phyloP scores from a whole-genome alignment of 78 protist genomes.

The Pelomyxa schiedti region DNA sequence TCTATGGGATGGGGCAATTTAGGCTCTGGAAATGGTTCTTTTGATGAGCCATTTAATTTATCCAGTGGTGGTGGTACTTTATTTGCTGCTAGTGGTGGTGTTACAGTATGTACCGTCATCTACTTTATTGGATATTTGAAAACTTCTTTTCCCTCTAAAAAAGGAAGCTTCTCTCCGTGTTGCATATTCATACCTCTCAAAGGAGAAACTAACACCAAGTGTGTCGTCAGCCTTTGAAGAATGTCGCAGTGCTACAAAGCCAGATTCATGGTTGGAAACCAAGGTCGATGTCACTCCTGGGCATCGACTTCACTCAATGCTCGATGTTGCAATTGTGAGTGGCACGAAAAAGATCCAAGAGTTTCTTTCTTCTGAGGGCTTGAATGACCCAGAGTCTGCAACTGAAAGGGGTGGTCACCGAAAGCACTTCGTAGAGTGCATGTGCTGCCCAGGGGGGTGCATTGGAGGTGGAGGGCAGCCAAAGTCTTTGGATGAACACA shows the following conservation, averaged over 20 bases:
- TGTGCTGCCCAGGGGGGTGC: not conserved
- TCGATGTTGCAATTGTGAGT: not conserved
- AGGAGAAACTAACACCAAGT: not conserved
- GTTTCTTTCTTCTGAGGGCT: not conserved
- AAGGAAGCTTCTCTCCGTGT: not conserved
- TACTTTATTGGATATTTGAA: too few relatives aligned
- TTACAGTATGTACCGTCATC: too few relatives aligned
- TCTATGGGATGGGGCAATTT: not conserved
- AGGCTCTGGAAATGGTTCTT: not conserved
- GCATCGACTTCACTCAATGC: not conserved
- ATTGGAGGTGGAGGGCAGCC: not conserved
- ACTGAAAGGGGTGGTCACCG: too few relatives aligned
- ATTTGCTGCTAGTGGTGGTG: not conserved
- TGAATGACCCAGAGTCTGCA: not conserved
- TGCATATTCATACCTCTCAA: not conserved
- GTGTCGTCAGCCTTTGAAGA: not conserved
- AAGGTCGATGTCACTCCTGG: not conserved
- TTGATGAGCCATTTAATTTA: not conserved
- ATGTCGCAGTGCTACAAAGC: not conserved
- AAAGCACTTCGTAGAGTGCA: not conserved
- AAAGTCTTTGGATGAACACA: not conserved
- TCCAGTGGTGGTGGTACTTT: not conserved
- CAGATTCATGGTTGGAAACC: not conserved
- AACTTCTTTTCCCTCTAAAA: too few relatives aligned
- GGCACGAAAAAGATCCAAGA: not conserved